Base-by-base conservation (phyloP, 2,329 filamentous ascomycete species). In the Trichoderma pleuroti region DNA sequence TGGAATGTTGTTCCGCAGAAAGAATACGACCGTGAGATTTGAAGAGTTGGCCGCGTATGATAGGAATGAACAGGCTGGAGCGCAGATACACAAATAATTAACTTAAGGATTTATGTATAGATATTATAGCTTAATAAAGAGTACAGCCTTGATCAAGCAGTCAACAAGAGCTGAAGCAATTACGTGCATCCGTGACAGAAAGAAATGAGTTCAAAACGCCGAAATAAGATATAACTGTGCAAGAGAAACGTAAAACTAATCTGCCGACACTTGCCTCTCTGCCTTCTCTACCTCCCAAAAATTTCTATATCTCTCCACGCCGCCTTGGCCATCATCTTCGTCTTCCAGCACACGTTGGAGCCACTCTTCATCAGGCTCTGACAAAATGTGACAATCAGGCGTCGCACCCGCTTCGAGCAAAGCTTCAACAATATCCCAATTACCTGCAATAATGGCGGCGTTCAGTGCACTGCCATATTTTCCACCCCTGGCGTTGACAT, bases 401-500 rank as follows among this genome's bases (percentile, higher is more conserved):
- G 46, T 36, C 3, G 66, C 72, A 52, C 72, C 71, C 2, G 26
- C n/a, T 2, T 56, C 21, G 26, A 74, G 68, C n/a, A 74, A 59
- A 11, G 62, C 32, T 28, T 70, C 26, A n/a, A 67, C 68, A 54
- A 60, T 72, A 42, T 72, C 16, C 49, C 36, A 64, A 9, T 59
- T 49, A 4, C 68, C 68, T 24, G 28, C 21, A 12, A 59, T 39
- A 21, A 68, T 52, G 4, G 72, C 72, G 5, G 71, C 71, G 8
- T 72, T 61, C 10, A 73, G 26, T 30, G 70, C 66, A 59, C 42
- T 70, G 9, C 52, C 56, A 34, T 71, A 71, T 18, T 39, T 54
- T 16, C 72, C 68, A 4, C 68, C 64, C 0, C 61, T 56, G 24
- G 57, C 62, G 16, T 72, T 71, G 18, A 68, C 46, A 32, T 71